A percentile compares a stretch with the other conserved stretches of the same genome.
Conservation (phyloP, 164 flowering plant genomes). For the Cinnamomum chago region DNA sequence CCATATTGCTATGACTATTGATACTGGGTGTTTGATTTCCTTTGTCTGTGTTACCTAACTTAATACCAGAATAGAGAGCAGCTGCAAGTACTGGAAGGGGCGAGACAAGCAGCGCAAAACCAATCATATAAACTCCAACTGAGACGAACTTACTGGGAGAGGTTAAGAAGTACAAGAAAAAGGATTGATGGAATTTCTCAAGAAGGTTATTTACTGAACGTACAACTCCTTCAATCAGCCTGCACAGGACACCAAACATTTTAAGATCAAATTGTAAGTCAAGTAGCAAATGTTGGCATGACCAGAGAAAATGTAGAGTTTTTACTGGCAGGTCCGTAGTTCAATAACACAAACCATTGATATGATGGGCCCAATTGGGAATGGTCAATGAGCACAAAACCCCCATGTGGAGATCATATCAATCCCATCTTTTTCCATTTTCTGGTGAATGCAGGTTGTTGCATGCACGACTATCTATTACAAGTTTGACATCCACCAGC, state of each 20-base stretch:
- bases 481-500: no score
- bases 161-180: slow-evolving; percentile 82
- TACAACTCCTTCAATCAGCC: slow-evolving; percentile 86
- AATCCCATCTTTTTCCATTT: no score
- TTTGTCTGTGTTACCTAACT: slow-evolving; percentile 7
- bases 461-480: no score
- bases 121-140: slow-evolving; percentile 94
- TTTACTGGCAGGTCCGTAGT: no score
- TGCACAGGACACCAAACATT: slow-evolving; percentile 27
- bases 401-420: no score
- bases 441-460: no score
- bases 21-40: slow-evolving; percentile 8
- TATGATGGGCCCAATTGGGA: no score
- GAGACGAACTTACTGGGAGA: slow-evolving; percentile 81
- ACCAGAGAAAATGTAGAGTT: not conserved
- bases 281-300: no score
- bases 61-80: slow-evolving; percentile 51
- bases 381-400: no score
- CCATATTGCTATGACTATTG: slow-evolving; percentile 13
- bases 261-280: not conserved
- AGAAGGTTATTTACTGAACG: slow-evolving; percentile 93
- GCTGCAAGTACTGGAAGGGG: slow-evolving; percentile 93
- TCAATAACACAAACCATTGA: no score
- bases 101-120: slow-evolving; percentile 74
- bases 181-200: slow-evolving; percentile 97